Evolutionary conservation across 495 filamentous ascomycete genomes (phyloP).

Genomic region (Chaetomium cochliodes): DNA sequence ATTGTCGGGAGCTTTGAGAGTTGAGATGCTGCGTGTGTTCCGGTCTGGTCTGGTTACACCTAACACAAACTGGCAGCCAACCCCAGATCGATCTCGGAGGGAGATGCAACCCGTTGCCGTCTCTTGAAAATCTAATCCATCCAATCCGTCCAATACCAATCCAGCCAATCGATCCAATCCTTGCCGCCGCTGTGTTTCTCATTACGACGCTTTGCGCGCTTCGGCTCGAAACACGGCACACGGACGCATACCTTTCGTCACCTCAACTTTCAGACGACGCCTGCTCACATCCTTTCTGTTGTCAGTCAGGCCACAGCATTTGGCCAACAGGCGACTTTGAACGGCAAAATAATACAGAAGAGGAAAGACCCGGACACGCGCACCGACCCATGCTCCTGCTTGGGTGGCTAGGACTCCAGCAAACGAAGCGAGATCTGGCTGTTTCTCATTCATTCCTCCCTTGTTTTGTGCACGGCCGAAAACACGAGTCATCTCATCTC

Average conservation of each 20-base stretch:
- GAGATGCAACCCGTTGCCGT: background rate
- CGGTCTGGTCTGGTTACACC: background rate
- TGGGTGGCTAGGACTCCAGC: no score
- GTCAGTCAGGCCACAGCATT: background rate
- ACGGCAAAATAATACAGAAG: background rate
- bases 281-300: background rate
- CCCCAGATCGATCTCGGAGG: conserved; percentile 4
- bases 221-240: background rate
- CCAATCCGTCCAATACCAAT: background rate
- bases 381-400: background rate
- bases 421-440: conserved; percentile 1
- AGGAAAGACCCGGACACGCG: background rate
- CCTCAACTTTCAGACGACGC: background rate
- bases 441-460: conserved; percentile 4
- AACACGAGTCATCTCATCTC: conserved; percentile 1
- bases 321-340: background rate
- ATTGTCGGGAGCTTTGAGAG: background rate
- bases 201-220: conserved; percentile 2
- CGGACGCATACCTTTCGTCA: background rate
- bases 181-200: conserved; percentile 12
- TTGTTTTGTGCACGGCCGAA: conserved; percentile 3
- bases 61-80: background rate
- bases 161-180: conserved; percentile 1
- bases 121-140: background rate
- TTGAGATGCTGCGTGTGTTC: background rate